Evolutionary conservation across 202 grass and related monocot species (phyloP).

Genomic region (Hordeum pubiflorum): DNA sequence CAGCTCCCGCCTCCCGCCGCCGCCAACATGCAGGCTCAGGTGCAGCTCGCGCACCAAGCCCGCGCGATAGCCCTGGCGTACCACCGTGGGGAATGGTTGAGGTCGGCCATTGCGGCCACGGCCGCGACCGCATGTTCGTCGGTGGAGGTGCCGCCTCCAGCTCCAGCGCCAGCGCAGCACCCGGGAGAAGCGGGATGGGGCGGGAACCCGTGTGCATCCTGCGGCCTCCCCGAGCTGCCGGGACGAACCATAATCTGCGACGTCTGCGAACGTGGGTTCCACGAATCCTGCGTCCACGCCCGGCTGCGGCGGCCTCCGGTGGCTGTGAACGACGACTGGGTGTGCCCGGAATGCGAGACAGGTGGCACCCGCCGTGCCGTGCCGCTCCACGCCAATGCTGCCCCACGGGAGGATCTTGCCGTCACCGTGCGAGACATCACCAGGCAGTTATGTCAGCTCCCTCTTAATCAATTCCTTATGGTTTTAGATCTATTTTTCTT

Average conservation of each 20-base stretch:
- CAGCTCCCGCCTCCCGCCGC: background rate
- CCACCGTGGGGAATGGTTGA: slow-evolving; percentile 24
- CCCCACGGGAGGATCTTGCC: background rate
- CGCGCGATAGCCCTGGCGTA: slow-evolving; percentile 24
- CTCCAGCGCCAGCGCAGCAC: slow-evolving; percentile 29
- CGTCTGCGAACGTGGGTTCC: slow-evolving; percentile 78
- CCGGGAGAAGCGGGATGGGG: slow-evolving; percentile 49
- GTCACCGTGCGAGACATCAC: background rate
- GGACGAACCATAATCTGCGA: slow-evolving; percentile 60
- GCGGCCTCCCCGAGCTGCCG: slow-evolving; percentile 35
- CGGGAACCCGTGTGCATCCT: slow-evolving; percentile 34
- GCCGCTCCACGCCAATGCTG: slow-evolving; percentile 67
- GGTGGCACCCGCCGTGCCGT: slow-evolving; percentile 37
- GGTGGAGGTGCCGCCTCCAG: background rate
- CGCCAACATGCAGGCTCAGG: background rate
- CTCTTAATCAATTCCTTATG: background rate
- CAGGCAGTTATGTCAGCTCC: slow-evolving; percentile 40
- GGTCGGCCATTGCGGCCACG: background rate
- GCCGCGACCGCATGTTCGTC: background rate
- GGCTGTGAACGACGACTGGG: slow-evolving; percentile 55
- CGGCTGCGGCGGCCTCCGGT: slow-evolving; percentile 25
- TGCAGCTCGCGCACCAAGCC: slow-evolving; percentile 35
- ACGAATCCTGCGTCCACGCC: slow-evolving; percentile 46
- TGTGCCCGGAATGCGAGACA: slow-evolving; percentile 59
- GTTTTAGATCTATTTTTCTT: background rate